These are phyloP conservation scores for Neurospora sp. DNA, from an alignment of 495 filamentous ascomycete genomes.

Conservation along the genomic window DNA sequence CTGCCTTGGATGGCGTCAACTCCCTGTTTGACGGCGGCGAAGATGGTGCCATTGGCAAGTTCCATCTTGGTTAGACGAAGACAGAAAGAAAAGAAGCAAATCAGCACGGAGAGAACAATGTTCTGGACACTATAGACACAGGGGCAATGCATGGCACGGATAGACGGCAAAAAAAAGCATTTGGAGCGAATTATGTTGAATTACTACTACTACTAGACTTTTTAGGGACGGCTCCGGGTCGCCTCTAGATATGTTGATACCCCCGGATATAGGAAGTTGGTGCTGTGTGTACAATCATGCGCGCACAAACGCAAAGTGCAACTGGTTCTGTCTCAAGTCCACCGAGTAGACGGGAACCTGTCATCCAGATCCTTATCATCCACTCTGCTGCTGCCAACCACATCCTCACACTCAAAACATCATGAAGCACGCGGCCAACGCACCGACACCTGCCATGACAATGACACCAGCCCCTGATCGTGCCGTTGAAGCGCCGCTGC, in stretches of 20 bases:
- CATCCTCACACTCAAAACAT: neutral
- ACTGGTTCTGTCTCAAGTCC: neutral
- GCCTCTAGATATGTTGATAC: neutral
- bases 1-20: slow-evolving; percentile 40
- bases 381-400: neutral
- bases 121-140: neutral
- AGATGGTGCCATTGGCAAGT: slow-evolving; percentile 36
- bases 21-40: slow-evolving; percentile 37
- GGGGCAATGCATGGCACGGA: neutral
- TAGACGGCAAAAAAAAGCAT: neutral
- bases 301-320: neutral
- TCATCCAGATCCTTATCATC: neutral
- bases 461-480: neutral
- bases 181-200: neutral
- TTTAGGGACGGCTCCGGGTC: neutral
- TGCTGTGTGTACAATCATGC: neutral
- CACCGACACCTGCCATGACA: neutral
- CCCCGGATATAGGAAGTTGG: neutral
- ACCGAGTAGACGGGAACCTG: neutral
- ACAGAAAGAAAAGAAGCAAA: neutral
- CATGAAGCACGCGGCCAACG: neutral
- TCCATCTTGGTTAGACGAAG: slow-evolving; percentile 27
- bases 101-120: neutral
- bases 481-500: neutral
- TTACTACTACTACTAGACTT: neutral